Evolutionary conservation across 2,329 filamentous ascomycete species (phyloP).

Genomic region (Coleophoma cylindrospora): DNA sequence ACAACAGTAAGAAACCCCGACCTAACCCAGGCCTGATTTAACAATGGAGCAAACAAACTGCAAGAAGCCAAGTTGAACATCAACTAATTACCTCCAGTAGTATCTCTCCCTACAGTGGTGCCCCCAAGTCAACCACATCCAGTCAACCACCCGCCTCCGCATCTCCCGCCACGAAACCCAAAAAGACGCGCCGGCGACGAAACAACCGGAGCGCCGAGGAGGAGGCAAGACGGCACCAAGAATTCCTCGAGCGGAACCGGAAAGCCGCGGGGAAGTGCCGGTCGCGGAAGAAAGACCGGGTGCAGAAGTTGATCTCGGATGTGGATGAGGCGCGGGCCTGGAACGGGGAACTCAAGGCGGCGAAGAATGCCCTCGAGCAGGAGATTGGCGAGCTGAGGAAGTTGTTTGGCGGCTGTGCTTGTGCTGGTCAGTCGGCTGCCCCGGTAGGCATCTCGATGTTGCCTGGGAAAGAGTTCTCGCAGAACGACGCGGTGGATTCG

Average conservation of each 20-base stretch:
- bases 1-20: too few species aligned
- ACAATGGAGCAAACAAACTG: too few species aligned
- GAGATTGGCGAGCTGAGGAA: neutral
- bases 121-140: neutral
- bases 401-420: neutral
- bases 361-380: neutral
- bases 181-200: neutral
- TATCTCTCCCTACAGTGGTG: too few species aligned
- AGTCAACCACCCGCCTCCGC: neutral
- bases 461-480: too few species aligned
- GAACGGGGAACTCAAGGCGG: neutral
- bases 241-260: neutral
- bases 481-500: too few species aligned
- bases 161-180: neutral
- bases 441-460: neutral
- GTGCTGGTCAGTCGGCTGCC: neutral
- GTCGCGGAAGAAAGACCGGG: neutral
- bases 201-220: neutral
- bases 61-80: too few species aligned
- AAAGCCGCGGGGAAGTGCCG: neutral
- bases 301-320: neutral
- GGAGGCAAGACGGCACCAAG: neutral
- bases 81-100: too few species aligned
- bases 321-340: neutral
- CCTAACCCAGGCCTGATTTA: too few species aligned